Percentiles rank a stretch among this genome's conserved stretches.
Evolutionary conservation across 2,329 filamentous ascomycete genomes (phyloP).

Genomic region (Hypoxylon sp.): DNA sequence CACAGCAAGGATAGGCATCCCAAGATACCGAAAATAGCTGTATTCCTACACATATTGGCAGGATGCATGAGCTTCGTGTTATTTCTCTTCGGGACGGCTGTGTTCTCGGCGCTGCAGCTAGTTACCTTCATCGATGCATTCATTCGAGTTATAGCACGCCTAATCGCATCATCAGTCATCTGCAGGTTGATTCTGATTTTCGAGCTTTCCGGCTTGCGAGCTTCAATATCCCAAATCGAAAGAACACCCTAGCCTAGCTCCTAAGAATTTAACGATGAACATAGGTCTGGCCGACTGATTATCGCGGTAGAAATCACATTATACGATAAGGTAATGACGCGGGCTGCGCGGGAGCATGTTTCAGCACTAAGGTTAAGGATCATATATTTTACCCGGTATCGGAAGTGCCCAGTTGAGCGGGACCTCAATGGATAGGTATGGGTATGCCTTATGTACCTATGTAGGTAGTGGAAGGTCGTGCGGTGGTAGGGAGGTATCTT

Average conservation of each 20-base stretch:
- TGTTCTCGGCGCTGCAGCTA: not conserved
- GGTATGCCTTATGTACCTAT: too few species aligned
- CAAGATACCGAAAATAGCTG: not conserved
- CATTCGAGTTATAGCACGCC: not conserved
- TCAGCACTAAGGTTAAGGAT: not conserved
- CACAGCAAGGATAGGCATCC: not conserved
- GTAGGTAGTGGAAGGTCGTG: not conserved
- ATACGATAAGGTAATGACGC: too few species aligned
- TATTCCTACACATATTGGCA: not conserved
- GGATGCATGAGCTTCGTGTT: slow-evolving; percentile 8
- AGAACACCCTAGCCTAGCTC: too few species aligned
- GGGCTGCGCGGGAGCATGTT: too few species aligned
- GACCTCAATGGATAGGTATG: too few species aligned
- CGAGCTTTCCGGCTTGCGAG: slow-evolving; percentile 5
- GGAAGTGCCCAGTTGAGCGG: too few species aligned
- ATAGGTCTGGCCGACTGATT: too few species aligned
- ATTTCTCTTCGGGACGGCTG: not conserved
- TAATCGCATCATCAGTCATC: not conserved
- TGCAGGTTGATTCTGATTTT: slow-evolving; percentile 5
- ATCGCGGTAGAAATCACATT: too few species aligned
- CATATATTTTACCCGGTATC: not conserved
- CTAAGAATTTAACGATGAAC: too few species aligned
- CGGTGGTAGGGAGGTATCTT: too few species aligned
- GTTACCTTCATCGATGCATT: not conserved
- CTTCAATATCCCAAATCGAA: too few species aligned